Evolutionary conservation across 1,284 basidiomycete species (phyloP).

Genomic region (Coniophora puteana): DNA sequence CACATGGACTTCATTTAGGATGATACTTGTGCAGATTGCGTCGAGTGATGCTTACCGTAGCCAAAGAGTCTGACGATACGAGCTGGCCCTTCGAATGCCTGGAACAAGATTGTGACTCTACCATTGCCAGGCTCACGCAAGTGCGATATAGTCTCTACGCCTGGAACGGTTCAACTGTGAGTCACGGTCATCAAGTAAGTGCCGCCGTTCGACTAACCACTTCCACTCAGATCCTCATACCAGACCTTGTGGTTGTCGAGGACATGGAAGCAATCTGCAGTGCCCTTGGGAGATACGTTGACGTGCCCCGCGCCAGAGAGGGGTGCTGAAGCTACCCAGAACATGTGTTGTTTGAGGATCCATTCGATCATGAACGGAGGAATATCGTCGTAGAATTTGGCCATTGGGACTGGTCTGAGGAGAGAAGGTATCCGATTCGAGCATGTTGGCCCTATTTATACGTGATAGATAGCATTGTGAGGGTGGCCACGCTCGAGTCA

Average conservation of each 20-base stretch:
- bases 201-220: slow-evolving; percentile 34
- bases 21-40: slow-evolving; percentile 4
- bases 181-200: neutral
- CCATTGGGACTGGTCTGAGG: slow-evolving; percentile 31
- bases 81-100: slow-evolving; percentile 51
- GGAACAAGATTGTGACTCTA: slow-evolving; percentile 53
- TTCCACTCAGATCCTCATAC: slow-evolving; percentile 56
- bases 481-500: too few species aligned
- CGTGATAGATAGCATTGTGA: too few species aligned
- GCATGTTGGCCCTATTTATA: too few species aligned
- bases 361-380: slow-evolving; percentile 41
- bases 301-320: slow-evolving; percentile 46
- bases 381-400: slow-evolving; percentile 43
- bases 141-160: slow-evolving; percentile 54
- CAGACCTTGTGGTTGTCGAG: slow-evolving; percentile 43
- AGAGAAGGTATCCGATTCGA: too few species aligned
- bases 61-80: slow-evolving; percentile 50
- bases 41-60: slow-evolving; percentile 30
- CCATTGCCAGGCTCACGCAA: slow-evolving; percentile 49
- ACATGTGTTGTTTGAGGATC: slow-evolving; percentile 48
- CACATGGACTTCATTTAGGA: neutral
- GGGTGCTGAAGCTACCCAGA: slow-evolving; percentile 57
- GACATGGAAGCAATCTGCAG: slow-evolving; percentile 45
- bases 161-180: slow-evolving; percentile 22
- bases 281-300: slow-evolving; percentile 55